Evolutionary conservation across 495 filamentous ascomycete species (phyloP), one percentile per base, ranked within the genome.

Genomic region (Penicillium angulare): DNA sequence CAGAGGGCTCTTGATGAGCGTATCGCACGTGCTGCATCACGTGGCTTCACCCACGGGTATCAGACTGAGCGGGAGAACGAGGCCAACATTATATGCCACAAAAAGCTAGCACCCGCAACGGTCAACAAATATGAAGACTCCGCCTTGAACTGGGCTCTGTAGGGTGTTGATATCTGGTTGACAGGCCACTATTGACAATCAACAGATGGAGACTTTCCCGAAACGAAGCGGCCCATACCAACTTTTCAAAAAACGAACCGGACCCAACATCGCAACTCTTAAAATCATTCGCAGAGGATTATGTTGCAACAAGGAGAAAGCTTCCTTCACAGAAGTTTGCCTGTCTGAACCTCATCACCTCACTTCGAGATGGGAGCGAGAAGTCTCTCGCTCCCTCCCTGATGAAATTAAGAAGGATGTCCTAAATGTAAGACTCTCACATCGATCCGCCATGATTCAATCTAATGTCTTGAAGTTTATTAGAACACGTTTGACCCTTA

Each of bases 31-130:
- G 52, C 55, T 3, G 43, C 33, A 36, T 63, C 46, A 53, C 49
- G 49, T 56, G 49, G 56, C 5, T 63, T 63, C 17, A 63, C 50
- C n/a, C 27, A 23, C 18, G 41, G 56, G 3, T 62, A 56, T 36
- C 21, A 62, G 43, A n/a, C n/a, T n/a, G n/a, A n/a, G n/a, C n/a
- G n/a, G n/a, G n/a, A n/a, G n/a, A n/a, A n/a, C n/a, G n/a, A 34
- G 40, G 46, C 29, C 5, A 62, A 62, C 47, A 43, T 31, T 36
- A n/a, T n/a, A n/a, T n/a, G n/a, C n/a, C n/a, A n/a, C n/a, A n/a
- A n/a, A n/a, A n/a, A n/a, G n/a, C n/a, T n/a, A n/a, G n/a, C n/a
- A n/a, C n/a, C n/a, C n/a, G n/a, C n/a, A n/a, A n/a, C n/a, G n/a
- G n/a, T n/a, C n/a, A n/a, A n/a, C n/a, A n/a, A n/a, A n/a, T n/a